Percentiles rank a stretch among this genome's conserved stretches.
These are phyloP conservation scores for Fusarium sp. DNA, from an alignment of 2,329 filamentous ascomycete genomes.

Conservation along the genomic window DNA sequence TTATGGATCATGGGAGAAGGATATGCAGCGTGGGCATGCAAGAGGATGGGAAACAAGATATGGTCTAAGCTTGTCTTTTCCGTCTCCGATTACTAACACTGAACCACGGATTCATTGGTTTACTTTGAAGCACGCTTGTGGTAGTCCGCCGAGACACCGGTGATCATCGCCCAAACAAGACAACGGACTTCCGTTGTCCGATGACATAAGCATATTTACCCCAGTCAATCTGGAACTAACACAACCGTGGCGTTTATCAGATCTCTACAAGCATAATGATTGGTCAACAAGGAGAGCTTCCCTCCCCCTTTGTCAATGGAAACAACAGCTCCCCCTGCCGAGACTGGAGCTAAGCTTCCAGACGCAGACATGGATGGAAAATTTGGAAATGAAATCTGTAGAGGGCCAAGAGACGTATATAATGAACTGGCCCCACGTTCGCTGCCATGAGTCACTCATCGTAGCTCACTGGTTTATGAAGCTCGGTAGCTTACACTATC, in stretches of 20 bases:
- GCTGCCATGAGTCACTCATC: conserved; percentile 28
- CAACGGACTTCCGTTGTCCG: conserved; percentile 6
- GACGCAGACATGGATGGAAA: not conserved
- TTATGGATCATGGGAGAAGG: not conserved
- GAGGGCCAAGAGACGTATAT: conserved; percentile 18
- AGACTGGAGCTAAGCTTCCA: conserved; percentile 22
- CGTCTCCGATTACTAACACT: conserved; percentile 15
- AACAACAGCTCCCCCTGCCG: conserved; percentile 17
- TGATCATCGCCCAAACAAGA: conserved; percentile 3
- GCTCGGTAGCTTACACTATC: conserved; percentile 1
- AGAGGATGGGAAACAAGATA: conserved; percentile 14
- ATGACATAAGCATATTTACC: conserved; percentile 21
- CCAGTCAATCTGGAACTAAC: conserved; percentile 6
- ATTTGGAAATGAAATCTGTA: not conserved
- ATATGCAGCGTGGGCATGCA: not conserved
- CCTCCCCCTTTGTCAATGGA: conserved; percentile 6
- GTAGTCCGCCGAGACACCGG: not conserved
- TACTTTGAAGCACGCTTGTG: not conserved
- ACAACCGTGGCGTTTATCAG: conserved; percentile 9
- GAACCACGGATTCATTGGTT: not conserved
- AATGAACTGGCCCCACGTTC: conserved; percentile 22
- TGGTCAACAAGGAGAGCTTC: not conserved
- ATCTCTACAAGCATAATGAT: conserved; percentile 6
- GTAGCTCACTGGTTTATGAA: conserved; percentile 33
- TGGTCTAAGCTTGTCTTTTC: conserved; percentile 8